Evolutionary conservation across 1,139 yeast genomes (phyloP).

Genomic region (Kodamaea plutei): DNA sequence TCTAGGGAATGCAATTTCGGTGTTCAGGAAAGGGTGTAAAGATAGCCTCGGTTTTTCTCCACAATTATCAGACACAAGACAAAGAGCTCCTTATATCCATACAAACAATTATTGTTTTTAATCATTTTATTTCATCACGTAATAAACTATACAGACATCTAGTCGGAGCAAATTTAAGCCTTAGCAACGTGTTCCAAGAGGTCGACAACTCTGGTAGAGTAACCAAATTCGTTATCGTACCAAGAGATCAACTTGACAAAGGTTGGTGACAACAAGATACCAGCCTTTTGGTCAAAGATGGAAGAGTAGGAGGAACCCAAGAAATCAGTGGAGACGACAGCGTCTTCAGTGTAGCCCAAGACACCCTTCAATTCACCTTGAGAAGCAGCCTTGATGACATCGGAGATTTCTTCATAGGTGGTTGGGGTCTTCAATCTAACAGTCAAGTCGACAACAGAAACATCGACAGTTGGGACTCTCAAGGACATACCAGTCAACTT

Average conservation of each 20-base stretch:
- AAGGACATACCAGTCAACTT: slow-evolving; percentile 86
- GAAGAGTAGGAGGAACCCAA: slow-evolving; percentile 74
- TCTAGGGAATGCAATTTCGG: no score
- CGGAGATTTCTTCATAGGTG: slow-evolving; percentile 72
- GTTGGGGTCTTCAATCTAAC: slow-evolving; percentile 66
- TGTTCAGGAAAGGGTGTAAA: no score
- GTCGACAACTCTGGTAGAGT: slow-evolving; percentile 90
- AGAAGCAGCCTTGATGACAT: slow-evolving; percentile 65
- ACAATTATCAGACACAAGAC: no score
- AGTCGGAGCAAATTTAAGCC: slow-evolving; percentile 19
- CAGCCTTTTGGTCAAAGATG: slow-evolving; percentile 81
- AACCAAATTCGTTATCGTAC: slow-evolving; percentile 91
- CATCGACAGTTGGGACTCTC: slow-evolving; percentile 86
- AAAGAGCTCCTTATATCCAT: no score
- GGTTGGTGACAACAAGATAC: slow-evolving; percentile 76
- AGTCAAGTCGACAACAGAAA: slow-evolving; percentile 73
- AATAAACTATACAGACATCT: slow-evolving; percentile 10
- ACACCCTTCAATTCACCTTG: slow-evolving; percentile 71
- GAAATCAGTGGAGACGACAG: slow-evolving; percentile 84
- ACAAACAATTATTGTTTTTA: no score
- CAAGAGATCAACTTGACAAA: slow-evolving; percentile 84
- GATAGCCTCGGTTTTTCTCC: no score
- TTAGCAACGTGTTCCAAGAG: slow-evolving; percentile 72
- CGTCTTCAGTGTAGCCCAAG: slow-evolving; percentile 81
- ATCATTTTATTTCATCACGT: no score